Evolutionary conservation across 192 early-diverging fungal species (phyloP), one percentile per base, ranked within the genome.

Genomic region (Rhizophagus clarus): DNA sequence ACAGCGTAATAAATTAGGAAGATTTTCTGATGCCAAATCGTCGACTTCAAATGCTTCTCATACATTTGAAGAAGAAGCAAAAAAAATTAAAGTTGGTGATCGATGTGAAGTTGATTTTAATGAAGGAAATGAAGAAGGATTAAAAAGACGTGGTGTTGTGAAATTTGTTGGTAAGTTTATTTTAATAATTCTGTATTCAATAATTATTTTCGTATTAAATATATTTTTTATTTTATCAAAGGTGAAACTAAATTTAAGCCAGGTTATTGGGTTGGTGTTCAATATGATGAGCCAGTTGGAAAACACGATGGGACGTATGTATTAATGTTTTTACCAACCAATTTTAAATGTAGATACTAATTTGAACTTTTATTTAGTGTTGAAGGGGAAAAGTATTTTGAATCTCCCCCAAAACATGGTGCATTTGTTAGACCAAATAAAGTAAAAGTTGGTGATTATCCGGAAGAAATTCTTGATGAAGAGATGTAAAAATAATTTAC

Each of bases 281-380:
- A 97, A 80, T 97, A 96, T 75, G 98, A 99, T 76, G 98, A 99
- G 80, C 98, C 98, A 0, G 81, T 98, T 61, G 98, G 98, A 32
- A 98, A 96, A 83, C 94, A 99, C 83, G 88, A 97, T 84, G 98
- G 98, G 17, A 91, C 88, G 75, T 76, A 63, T 10, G 75, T 76
- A 76, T 40, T 42, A 8, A 34, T 49, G 12, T 60, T 42, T 73
- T n/a, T n/a, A n/a, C n/a, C n/a, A 26, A 24, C 26, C 26, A 56
- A 26, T 73, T 28, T 51, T 9, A 29, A 64, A 71, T 71, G n/a
- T n/a, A 26, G 1, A 73, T 56, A 45, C 42, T 12, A 10, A 26
- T 7, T 26, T 28, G 26, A 12, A 28, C 32, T 63, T 34, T 76
- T 37, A 40, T 63, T 45, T 32, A 93, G 87, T 24, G 93, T 97